A percentile compares a stretch with the other conserved stretches of the same genome.
These are phyloP conservation scores for Gleditsia sinensis DNA, from an alignment of 306 rosid genomes.

Conservation along the genomic window DNA sequence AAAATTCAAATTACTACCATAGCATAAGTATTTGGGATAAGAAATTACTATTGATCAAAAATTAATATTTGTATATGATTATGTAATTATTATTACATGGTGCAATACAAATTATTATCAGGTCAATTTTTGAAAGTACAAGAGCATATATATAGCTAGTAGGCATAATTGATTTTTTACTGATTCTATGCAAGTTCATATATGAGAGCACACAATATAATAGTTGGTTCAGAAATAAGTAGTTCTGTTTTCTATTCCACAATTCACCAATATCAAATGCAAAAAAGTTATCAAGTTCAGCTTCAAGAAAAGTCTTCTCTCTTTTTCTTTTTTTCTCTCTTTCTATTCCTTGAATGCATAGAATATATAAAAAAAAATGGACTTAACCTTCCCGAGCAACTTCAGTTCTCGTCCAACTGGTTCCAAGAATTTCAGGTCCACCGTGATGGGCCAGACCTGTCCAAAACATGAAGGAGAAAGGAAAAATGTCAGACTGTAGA, in stretches of 20 bases:
- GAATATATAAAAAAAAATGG: conserved; percentile 7
- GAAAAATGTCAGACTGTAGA: conserved; percentile 10
- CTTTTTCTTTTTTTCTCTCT: not conserved
- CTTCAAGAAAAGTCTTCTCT: not conserved
- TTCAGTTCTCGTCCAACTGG: conserved; percentile 92
- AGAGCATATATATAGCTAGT: not conserved
- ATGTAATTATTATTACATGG: not conserved
- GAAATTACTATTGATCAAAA: not conserved
- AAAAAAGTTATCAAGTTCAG: conserved; percentile 18
- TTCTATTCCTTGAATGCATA: conserved; percentile 14
- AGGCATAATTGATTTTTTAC: not conserved
- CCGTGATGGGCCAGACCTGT: conserved; percentile 88
- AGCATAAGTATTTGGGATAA: not conserved
- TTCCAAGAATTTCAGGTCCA: conserved; percentile 77
- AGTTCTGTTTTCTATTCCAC: not conserved
- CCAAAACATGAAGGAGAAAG: conserved; percentile 24
- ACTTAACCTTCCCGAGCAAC: conserved; percentile 77
- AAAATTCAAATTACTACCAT: not conserved
- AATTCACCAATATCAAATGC: conserved; percentile 22
- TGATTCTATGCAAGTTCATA: conserved; percentile 11
- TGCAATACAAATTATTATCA: not conserved
- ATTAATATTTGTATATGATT: not conserved
- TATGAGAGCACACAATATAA: not conserved
- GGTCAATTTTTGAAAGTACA: not conserved
- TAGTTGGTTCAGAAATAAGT: not conserved